Evolutionary conservation across 2,329 filamentous ascomycete species (phyloP).

Genomic region (Trichoderma polysporum): DNA sequence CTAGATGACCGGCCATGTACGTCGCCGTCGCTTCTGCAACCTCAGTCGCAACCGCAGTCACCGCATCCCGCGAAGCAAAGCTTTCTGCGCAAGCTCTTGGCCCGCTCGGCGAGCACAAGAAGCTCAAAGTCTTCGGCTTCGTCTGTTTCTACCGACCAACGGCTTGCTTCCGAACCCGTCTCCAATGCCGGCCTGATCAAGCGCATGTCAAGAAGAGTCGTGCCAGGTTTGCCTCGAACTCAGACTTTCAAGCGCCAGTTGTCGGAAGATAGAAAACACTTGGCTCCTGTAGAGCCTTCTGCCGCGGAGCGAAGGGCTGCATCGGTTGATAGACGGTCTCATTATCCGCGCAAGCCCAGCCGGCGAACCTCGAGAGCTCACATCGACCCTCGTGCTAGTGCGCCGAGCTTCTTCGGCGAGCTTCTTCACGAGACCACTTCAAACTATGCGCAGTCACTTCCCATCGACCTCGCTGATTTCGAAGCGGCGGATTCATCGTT

Average conservation of each 20-base stretch:
- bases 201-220: slow-evolving; percentile 59
- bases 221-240: slow-evolving; percentile 72
- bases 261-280: slow-evolving; percentile 73
- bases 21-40: slow-evolving; percentile 26
- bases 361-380: slow-evolving; percentile 27
- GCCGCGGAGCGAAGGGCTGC: slow-evolving; percentile 68
- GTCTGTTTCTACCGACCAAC: slow-evolving; percentile 8
- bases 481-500: background rate
- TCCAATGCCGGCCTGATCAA: slow-evolving; percentile 36
- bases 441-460: slow-evolving; percentile 24
- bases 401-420: slow-evolving; percentile 44
- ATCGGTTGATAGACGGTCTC: slow-evolving; percentile 59
- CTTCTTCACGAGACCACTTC: slow-evolving; percentile 24
- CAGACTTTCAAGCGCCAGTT: slow-evolving; percentile 81
- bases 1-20: slow-evolving; percentile 31
- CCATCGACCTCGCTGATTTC: slow-evolving; percentile 23
- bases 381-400: slow-evolving; percentile 46
- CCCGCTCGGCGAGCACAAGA: slow-evolving; percentile 21
- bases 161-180: background rate
- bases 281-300: slow-evolving; percentile 64
- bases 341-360: slow-evolving; percentile 30
- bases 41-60: slow-evolving; percentile 20
- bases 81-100: slow-evolving; percentile 34
- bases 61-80: slow-evolving; percentile 26
- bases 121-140: slow-evolving; percentile 11